Evolutionary conservation across 305 asterid genomes (phyloP), one percentile per base, ranked within the genome.

Genomic region (Stenogyne calaminthoides): DNA sequence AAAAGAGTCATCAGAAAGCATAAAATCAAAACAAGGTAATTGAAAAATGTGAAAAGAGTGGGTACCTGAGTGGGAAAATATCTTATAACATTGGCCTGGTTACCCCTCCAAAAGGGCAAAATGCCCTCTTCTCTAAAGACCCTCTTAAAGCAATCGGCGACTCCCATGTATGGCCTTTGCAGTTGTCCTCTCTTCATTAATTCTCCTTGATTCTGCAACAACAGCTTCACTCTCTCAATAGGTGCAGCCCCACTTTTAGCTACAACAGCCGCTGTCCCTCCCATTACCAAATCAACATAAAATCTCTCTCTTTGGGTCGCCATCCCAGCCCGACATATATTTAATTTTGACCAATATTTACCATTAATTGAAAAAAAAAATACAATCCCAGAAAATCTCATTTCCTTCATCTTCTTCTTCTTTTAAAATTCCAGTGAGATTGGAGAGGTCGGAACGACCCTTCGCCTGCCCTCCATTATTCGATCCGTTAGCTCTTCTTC

Each of bases 121-220:
- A 81, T 18, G 0, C 97, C 98, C 75, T 93, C 96, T 73, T 93
- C 95, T 74, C 82, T 86, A 46, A 79, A 80, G 60, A 93, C 84
- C 77, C 93, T 85, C 68, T 36, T 69, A 78, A 91, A 93, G 83
- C 97, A 81, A 84, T 91, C 84, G 46, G 90, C 78, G 10, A 89
- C 75, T 19, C 96, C 97, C 22, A 59, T 9, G 58, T 91, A 93
- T 51, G 97, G 96, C 72, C 78, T 91, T 75, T 75, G 87, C 42
- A 93, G 92, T 27, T 89, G 96, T 52, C 98, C 97, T 64, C 88
- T 84, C 85, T 89, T 91, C 71, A 87, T 71, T 59, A 93, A 74
- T 85, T 93, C 97, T 56, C 96, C 98, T 74, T 93, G 98, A 77
- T 93, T 93, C 83, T 93, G 98, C 88, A 93, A 83, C 83, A 93